These are phyloP conservation scores for Candida pseudocylindracea DNA, from an alignment of 1,139 yeast species.

Conservation along the genomic window DNA sequence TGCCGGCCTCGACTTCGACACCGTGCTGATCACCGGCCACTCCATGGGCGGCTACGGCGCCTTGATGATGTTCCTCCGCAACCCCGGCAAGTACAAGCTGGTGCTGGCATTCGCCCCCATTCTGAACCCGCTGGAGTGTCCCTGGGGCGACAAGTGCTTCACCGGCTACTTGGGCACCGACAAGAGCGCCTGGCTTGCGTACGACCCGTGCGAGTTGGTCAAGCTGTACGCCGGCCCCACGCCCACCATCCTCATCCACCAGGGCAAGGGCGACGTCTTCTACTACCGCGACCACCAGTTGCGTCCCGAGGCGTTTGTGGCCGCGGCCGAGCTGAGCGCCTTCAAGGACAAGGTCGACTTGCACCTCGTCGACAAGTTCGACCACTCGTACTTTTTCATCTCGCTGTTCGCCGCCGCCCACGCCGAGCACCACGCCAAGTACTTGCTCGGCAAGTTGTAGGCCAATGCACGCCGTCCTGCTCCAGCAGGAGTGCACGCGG, in stretches of 20 bases:
- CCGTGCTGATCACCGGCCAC: constrained; percentile 69
- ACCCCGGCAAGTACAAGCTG: constrained; percentile 56
- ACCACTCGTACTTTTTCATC: constrained; percentile 78
- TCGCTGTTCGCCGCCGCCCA: constrained; percentile 68
- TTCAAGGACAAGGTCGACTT: constrained; percentile 42
- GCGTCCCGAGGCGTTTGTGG: constrained; percentile 50
- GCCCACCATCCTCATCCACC: constrained; percentile 57
- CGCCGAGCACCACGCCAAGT: constrained; percentile 70
- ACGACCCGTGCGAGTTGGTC: constrained; percentile 67
- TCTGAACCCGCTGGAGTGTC: constrained; percentile 48
- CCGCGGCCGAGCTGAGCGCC: constrained; percentile 34
- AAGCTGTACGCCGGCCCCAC: constrained; percentile 27
- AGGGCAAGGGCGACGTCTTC: constrained; percentile 61
- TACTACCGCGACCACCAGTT: constrained; percentile 39
- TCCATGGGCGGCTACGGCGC: constrained; percentile 99
- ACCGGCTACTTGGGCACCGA: constrained; percentile 52
- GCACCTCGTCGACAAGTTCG: constrained; percentile 60
- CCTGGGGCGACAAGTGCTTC: constrained; percentile 77
- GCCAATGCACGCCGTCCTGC: background rate
- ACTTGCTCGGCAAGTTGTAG: constrained; percentile 10
- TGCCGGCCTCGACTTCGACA: constrained; percentile 26
- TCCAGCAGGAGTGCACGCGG: no score
- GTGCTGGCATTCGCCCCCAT: constrained; percentile 90
- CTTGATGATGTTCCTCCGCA: constrained; percentile 46
- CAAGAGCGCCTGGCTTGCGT: constrained; percentile 35